Evolutionary conservation across 1,284 basidiomycete species (phyloP), one percentile per base, ranked within the genome.

Genomic region (Ustilago hordei): DNA sequence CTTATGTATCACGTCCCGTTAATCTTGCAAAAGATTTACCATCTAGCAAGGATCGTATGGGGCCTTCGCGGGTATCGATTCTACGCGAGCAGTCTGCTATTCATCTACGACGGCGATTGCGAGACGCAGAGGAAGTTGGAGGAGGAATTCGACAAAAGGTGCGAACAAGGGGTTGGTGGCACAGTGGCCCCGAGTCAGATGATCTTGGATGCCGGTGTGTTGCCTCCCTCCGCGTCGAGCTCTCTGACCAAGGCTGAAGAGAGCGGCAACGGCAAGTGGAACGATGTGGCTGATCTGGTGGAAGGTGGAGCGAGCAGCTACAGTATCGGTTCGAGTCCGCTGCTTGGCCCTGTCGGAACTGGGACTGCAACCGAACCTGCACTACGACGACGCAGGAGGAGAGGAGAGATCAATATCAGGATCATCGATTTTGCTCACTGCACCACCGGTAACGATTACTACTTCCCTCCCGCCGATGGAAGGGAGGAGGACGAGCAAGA

Each of bases 341-440:
- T 71, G 34, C 56, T 78, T 2, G 72, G 69, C 4, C 71, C 76
- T 4, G 13, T 71, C 17, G 76, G 62, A 11, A 55, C 56, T 9
- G 54, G 34, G 7, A 41, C 34, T 13, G 47, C 47, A 2, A 35
- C 47, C 1, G 71, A 74, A 36, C 52, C 67, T 31, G 64, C 63
- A 0, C 38, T 59, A 13, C 31, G 64, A 17, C 69, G 78, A 31
- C 52, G 69, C 13, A 54, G 75, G n/a, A 53, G 93, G n/a, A 75
- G 71, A 28, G 97, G 97, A 47, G 95, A 97, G 86, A 91, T 99
- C 68, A 95, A 94, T 82, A 93, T 99, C 75, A 93, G 95, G 34
- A 91, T 99, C 64, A 97, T 99, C 69, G 96, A 99, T 87, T 99
- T 99, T 88, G 97, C 96, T 8, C 96, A 98, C 86, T 98, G 96